phyloP scores from a whole-genome alignment of 2,329 filamentous ascomycete genomes.

The Colletotrichum aenigma region DNA sequence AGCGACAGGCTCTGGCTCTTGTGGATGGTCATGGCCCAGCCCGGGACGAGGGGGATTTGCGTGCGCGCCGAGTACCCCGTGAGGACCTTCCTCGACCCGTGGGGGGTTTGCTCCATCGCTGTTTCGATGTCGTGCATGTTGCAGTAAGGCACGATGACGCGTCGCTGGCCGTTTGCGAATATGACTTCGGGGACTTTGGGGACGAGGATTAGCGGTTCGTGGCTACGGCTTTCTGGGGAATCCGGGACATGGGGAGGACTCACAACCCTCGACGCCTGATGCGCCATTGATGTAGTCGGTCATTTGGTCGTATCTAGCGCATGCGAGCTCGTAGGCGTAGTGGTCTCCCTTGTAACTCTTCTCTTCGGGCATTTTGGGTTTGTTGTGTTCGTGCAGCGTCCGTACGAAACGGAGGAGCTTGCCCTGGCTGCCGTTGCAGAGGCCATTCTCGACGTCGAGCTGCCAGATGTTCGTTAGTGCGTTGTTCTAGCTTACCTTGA shows the following conservation, averaged over 20 bases:
- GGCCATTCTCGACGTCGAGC: not conserved
- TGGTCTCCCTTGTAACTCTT: not conserved
- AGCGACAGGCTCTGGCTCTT: slow-evolving; percentile 69
- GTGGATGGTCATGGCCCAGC: slow-evolving; percentile 69
- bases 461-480: rapidly evolving
- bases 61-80: slow-evolving; percentile 54
- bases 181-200: not conserved
- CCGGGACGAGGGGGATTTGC: slow-evolving; percentile 63
- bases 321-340: not conserved
- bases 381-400: slow-evolving; percentile 35
- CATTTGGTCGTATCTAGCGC: not conserved
- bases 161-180: not conserved
- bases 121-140: not conserved
- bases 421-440: slow-evolving; percentile 6
- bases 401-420: not conserved
- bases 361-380: not conserved
- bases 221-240: not conserved
- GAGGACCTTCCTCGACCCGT: not conserved
- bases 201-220: not conserved
- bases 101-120: not conserved
- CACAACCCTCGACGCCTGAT: not conserved
- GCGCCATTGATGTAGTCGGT: not conserved
- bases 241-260: not conserved
- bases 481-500: too few species aligned
- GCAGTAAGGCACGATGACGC: not conserved